Base-by-base conservation (phyloP, 148 eudicot species). In the Silene conica region DNA sequence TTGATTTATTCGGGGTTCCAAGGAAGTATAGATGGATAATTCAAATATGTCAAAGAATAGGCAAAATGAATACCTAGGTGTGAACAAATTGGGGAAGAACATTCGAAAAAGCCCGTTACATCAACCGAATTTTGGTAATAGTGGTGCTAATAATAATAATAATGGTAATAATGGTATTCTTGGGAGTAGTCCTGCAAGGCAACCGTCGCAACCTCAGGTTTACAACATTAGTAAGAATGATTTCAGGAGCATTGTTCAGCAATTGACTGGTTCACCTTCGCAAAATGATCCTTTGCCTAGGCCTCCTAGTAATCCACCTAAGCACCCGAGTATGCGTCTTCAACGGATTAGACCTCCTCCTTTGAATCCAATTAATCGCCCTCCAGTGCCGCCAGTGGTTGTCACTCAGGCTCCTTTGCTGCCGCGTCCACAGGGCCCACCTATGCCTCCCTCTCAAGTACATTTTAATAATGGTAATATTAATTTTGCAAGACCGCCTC, bases 151-250 rank as follows among this genome's bases (percentile, higher is more conserved):
- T 55, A 18, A 5, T 28, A 23, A 52, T 52, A 34, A 34, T 43
- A 77, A 71, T 25, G 52, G 8, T 59, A 14, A 14, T 63, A 15
- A 25, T 55, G 57, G 43, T 38, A 34, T 19, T 64, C 65, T 45
- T 61, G 78, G 59, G 14, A 71, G 38, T 46, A 73, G 66, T 31
- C 43, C 85, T 3, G 81, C 81, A 46, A 83, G 86, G 78, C 89
- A 79, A 77, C 92, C 81, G 60, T 82, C 93, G 26, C 97, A 89
- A 25, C 98, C 97, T 16, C 96, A 92, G 59, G 97, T 95, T n/a
- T 95, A 92, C 83, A 95, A 90, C 58, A 92, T 95, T 72, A 95
- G 92, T 75, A 95, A 95, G 87, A 95, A 81, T 63, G 98, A 95
- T 79, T 95, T 95, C 67, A 86, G 98, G 60, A 88, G 87, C 80